Evolutionary conservation across 371 early-diverging fungal genomes (phyloP).

Genomic region (Smittium mucronatum): DNA sequence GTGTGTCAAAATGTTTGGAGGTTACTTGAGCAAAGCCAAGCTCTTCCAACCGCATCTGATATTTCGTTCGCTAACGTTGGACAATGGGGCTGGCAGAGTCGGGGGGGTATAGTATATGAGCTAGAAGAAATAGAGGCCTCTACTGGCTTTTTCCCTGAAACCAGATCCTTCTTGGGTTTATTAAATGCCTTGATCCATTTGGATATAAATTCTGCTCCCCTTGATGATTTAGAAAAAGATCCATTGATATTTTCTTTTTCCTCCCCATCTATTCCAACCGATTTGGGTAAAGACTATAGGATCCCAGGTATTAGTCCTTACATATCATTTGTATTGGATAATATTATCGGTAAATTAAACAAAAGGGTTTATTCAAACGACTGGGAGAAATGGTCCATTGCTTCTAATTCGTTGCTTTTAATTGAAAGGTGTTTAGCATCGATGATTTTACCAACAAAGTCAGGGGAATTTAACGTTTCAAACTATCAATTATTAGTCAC

Average conservation of each 20-base stretch:
- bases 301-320: constrained; percentile 66
- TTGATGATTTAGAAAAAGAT: constrained; percentile 27
- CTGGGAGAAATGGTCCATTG: constrained; percentile 64
- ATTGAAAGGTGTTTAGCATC: constrained; percentile 65
- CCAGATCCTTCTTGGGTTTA: constrained; percentile 61
- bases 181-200: constrained; percentile 57
- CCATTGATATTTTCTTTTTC: constrained; percentile 31
- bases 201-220: constrained; percentile 16
- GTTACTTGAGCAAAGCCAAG: constrained; percentile 51
- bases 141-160: constrained; percentile 66
- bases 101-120: constrained; percentile 52
- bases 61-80: constrained; percentile 11
- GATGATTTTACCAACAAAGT: constrained; percentile 40
- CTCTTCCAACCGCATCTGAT: constrained; percentile 38
- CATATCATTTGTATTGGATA: constrained; percentile 62
- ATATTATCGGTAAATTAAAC: constrained; percentile 57
- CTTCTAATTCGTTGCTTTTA: constrained; percentile 54
- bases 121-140: constrained; percentile 60
- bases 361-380: constrained; percentile 49
- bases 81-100: constrained; percentile 12
- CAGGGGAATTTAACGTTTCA: constrained; percentile 11
- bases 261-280: constrained; percentile 40
- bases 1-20: constrained; percentile 51
- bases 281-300: constrained; percentile 47
- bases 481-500: constrained; percentile 30